These are phyloP conservation scores for Colletotrichum gloeosporioides DNA, from an alignment of 2,329 filamentous ascomycete genomes.

Conservation along the genomic window DNA sequence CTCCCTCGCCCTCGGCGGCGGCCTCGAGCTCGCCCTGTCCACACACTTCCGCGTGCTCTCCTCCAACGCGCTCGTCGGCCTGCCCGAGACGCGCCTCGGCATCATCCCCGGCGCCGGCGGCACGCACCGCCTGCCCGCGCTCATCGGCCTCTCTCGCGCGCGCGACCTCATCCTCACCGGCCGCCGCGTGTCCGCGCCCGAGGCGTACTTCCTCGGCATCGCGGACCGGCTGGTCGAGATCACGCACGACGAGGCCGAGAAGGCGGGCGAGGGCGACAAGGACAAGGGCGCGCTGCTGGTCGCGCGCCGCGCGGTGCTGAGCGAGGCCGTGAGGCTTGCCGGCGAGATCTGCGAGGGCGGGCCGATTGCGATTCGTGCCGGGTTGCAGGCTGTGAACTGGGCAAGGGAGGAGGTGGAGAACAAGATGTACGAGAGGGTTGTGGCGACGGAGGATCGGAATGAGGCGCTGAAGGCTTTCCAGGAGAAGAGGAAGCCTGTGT, in stretches of 20 bases:
- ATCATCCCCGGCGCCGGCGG: conserved; percentile 96
- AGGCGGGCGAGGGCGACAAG: conserved; percentile 38
- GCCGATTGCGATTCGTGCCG: conserved; percentile 81
- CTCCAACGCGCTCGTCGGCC: conserved; percentile 77
- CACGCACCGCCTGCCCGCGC: conserved; percentile 81
- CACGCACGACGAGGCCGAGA: conserved; percentile 42
- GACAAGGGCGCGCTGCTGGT: conserved; percentile 51
- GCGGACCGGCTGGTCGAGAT: conserved; percentile 91
- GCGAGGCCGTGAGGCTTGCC: conserved; percentile 79
- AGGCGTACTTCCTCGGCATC: conserved; percentile 91
- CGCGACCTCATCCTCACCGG: conserved; percentile 91
- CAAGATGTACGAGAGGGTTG: conserved; percentile 82
- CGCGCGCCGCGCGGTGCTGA: conserved; percentile 72
- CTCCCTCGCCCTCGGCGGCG: conserved; percentile 87
- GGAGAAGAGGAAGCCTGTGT: conserved; percentile 66
- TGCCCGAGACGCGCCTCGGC: conserved; percentile 90
- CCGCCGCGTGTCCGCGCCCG: conserved; percentile 79
- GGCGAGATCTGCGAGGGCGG: conserved; percentile 88
- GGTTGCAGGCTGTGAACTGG: conserved; percentile 77
- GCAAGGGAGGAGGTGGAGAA: conserved; percentile 82
- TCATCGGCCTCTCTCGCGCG: conserved; percentile 84
- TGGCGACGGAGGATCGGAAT: conserved; percentile 83
- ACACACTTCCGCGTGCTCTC: conserved; percentile 89
- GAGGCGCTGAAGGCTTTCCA: conserved; percentile 88
- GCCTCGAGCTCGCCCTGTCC: conserved; percentile 88